Conservation (phyloP, 345 rosid species). For the Rhodamnia rubescens region DNA sequence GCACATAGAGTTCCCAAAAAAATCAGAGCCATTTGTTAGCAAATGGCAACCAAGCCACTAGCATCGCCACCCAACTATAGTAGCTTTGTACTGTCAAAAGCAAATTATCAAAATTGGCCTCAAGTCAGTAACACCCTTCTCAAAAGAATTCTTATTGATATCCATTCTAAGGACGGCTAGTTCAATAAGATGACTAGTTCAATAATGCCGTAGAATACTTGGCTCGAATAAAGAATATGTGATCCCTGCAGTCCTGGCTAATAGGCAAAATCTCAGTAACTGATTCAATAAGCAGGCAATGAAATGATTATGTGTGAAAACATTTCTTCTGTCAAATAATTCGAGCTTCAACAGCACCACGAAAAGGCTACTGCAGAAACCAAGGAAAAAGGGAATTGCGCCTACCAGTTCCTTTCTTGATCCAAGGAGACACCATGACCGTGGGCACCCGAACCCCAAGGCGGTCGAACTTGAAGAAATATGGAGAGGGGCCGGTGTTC, state of each 20-base stretch:
- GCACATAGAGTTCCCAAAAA: not conserved
- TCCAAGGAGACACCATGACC: constrained; percentile 94
- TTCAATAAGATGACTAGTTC: not conserved
- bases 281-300: not conserved
- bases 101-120: not conserved
- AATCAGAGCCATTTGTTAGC: not conserved
- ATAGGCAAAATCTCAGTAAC: not conserved
- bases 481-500: constrained; percentile 85
- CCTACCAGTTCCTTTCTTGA: constrained; percentile 87
- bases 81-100: not conserved
- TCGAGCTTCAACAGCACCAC: not conserved
- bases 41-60: not conserved
- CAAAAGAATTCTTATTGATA: not conserved
- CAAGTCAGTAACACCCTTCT: not conserved
- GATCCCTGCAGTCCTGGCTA: not conserved
- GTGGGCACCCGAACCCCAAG: constrained; percentile 92
- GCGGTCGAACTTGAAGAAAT: constrained; percentile 82
- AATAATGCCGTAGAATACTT: not conserved
- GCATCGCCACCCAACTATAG: not conserved
- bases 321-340: not conserved
- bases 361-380: not conserved
- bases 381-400: not conserved
- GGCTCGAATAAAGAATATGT: not conserved
- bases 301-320: not conserved
- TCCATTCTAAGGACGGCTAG: not conserved